Evolutionary conservation across 129 eudicot species (phyloP).

Genomic region (Dittrichia graveolens): DNA sequence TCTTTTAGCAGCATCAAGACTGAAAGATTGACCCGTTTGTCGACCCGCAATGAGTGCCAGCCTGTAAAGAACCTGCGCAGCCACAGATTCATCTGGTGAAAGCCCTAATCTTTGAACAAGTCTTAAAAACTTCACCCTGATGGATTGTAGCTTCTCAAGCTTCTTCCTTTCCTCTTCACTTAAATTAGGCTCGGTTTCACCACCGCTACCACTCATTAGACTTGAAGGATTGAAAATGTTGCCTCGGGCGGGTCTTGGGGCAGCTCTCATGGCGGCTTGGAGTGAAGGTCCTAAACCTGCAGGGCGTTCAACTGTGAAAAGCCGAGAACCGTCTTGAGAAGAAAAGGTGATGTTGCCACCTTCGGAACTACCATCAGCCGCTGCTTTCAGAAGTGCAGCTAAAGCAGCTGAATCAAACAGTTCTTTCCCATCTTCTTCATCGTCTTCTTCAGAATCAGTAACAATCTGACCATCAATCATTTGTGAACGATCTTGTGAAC

Average conservation of each 20-base stretch:
- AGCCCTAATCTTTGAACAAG: constrained; percentile 78
- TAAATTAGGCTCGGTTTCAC: constrained; percentile 60
- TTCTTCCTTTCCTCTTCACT: constrained; percentile 88
- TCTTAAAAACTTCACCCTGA: constrained; percentile 85
- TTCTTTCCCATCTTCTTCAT: constrained; percentile 79
- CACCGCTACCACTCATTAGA: constrained; percentile 21
- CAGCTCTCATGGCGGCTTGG: constrained; percentile 65
- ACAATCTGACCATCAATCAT: constrained; percentile 77
- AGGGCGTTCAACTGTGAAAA: constrained; percentile 91
- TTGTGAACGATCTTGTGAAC: constrained; percentile 53
- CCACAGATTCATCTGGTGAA: constrained; percentile 73
- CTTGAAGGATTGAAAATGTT: constrained; percentile 43
- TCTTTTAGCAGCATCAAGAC: constrained; percentile 72
- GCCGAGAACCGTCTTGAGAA: constrained; percentile 83
- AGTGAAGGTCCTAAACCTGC: constrained; percentile 85
- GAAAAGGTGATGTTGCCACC: constrained; percentile 65
- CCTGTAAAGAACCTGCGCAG: constrained; percentile 84
- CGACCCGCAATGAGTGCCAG: constrained; percentile 80
- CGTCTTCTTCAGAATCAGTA: constrained; percentile 91
- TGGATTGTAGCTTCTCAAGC: constrained; percentile 69
- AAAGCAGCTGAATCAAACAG: constrained; percentile 89
- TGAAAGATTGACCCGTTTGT: constrained; percentile 59
- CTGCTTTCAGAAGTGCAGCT: constrained; percentile 93
- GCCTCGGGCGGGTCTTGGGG: constrained; percentile 54
- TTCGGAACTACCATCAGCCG: constrained; percentile 75